Evolutionary conservation across 1,284 basidiomycete genomes (phyloP).

Genomic region (Fomitopsis palustris): DNA sequence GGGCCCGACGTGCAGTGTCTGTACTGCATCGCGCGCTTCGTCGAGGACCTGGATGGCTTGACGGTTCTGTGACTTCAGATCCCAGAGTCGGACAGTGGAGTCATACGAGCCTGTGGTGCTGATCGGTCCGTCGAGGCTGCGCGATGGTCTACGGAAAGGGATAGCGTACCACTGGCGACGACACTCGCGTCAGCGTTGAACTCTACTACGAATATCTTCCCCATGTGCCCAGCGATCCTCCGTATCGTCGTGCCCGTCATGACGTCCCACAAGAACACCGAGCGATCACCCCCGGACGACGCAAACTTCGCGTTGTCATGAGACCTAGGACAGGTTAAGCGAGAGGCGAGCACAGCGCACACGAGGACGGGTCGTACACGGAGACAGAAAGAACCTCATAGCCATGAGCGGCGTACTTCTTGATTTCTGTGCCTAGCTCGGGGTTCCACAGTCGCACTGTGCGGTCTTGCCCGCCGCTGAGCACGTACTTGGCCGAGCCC

Average conservation of each 20-base stretch:
- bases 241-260: conserved; percentile 79
- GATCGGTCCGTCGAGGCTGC: conserved; percentile 1
- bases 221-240: conserved; percentile 83
- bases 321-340: conserved; percentile 46
- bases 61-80: conserved; percentile 79
- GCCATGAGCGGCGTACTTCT: conserved; percentile 86
- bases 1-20: conserved; percentile 65
- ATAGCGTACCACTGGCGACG: conserved; percentile 73
- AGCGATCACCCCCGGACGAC: conserved; percentile 90
- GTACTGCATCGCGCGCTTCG: conserved; percentile 89
- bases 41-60: conserved; percentile 89
- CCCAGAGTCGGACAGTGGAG: conserved; percentile 86
- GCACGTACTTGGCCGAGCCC: conserved; percentile 81
- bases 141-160: conserved; percentile 5
- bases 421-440: conserved; percentile 79
- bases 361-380: conserved; percentile 55
- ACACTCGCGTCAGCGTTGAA: conserved; percentile 87
- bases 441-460: conserved; percentile 92
- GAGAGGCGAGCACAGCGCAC: not conserved
- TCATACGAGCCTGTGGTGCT: conserved; percentile 73
- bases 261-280: conserved; percentile 96
- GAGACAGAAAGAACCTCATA: conserved; percentile 91
- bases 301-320: conserved; percentile 94
- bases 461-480: conserved; percentile 91
- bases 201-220: conserved; percentile 87